A percentile compares a stretch with the other conserved stretches of the same genome.
Evolutionary conservation across 352 stramenopile genomes (phyloP).

Genomic region (Phytophthora ramorum): DNA sequence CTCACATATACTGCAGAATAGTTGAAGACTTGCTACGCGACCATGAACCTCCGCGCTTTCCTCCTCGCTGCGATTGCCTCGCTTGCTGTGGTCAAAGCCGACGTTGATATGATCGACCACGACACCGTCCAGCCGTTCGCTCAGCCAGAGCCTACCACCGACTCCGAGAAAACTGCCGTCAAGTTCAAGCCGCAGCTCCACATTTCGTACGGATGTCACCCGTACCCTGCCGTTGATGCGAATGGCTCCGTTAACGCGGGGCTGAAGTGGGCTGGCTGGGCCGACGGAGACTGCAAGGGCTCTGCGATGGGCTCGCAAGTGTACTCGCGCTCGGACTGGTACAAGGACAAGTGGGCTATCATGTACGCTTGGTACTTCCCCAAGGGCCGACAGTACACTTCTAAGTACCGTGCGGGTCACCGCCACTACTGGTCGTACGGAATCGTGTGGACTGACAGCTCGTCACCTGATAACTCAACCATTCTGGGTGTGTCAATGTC

Average conservation of each 20-base stretch:
- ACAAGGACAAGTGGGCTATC: constrained; percentile 34
- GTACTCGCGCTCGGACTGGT: constrained; percentile 29
- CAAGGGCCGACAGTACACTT: constrained; percentile 4
- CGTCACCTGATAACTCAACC: constrained; percentile 13
- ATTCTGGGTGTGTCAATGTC: constrained; percentile 26
- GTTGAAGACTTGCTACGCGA: not conserved
- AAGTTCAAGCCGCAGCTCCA: constrained; percentile 19
- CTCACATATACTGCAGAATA: not conserved
- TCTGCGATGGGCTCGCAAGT: constrained; percentile 28
- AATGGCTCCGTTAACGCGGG: constrained; percentile 12
- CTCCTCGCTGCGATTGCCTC: not conserved
- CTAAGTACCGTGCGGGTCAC: not conserved
- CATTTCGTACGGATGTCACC: constrained; percentile 12
- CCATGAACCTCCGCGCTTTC: constrained; percentile 8
- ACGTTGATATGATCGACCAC: constrained; percentile 3
- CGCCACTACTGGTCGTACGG: constrained; percentile 17
- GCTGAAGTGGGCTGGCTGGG: constrained; percentile 11
- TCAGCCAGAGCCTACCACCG: constrained; percentile 1
- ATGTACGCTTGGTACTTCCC: constrained; percentile 31
- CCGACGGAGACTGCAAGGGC: constrained; percentile 28
- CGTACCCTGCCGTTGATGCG: constrained; percentile 16
- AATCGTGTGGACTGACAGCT: constrained; percentile 14
- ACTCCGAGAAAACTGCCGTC: constrained; percentile 16
- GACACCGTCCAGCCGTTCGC: constrained; percentile 17
- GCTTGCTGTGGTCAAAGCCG: not conserved